phyloP scores from a whole-genome alignment of 2,329 filamentous ascomycete genomes.

The Colletotrichum navitas region DNA sequence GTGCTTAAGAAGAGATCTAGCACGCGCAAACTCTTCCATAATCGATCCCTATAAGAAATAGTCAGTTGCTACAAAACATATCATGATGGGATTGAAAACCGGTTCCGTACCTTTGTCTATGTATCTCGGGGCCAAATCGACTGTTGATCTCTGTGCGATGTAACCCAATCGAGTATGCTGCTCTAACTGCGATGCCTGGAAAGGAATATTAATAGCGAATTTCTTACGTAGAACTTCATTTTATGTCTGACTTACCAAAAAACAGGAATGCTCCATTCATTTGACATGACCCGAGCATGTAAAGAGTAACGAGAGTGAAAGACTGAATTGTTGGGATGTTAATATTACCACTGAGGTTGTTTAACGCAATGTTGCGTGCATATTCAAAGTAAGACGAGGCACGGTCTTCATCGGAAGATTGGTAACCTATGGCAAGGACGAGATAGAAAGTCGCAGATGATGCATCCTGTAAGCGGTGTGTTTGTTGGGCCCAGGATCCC shows the following conservation, averaged over 20 bases:
- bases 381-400: conserved; percentile 64
- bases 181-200: conserved; percentile 62
- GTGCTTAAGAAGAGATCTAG: conserved; percentile 66
- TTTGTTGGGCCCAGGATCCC: conserved; percentile 55
- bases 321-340: conserved; percentile 64
- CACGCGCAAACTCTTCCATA: conserved; percentile 67
- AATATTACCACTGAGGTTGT: conserved; percentile 59
- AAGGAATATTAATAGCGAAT: conserved; percentile 17
- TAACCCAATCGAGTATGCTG: conserved; percentile 65
- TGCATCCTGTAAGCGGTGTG: conserved; percentile 52
- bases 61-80: not conserved
- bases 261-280: conserved; percentile 68
- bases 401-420: conserved; percentile 55
- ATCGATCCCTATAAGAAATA: conserved; percentile 52
- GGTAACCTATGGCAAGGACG: conserved; percentile 63
- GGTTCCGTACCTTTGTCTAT: conserved; percentile 52
- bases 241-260: conserved; percentile 52
- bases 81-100: no score
- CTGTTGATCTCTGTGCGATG: conserved; percentile 67
- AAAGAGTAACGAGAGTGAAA: conserved; percentile 64
- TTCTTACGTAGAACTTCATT: not conserved
- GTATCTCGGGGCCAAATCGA: conserved; percentile 60
- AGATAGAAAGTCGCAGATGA: conserved; percentile 59
- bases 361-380: conserved; percentile 60
- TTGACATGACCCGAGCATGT: conserved; percentile 67